A percentile compares a stretch with the other conserved stretches of the same genome.
Conservation (phyloP, 768 basidiomycete species). For the Amanita subjunquillea region DNA sequence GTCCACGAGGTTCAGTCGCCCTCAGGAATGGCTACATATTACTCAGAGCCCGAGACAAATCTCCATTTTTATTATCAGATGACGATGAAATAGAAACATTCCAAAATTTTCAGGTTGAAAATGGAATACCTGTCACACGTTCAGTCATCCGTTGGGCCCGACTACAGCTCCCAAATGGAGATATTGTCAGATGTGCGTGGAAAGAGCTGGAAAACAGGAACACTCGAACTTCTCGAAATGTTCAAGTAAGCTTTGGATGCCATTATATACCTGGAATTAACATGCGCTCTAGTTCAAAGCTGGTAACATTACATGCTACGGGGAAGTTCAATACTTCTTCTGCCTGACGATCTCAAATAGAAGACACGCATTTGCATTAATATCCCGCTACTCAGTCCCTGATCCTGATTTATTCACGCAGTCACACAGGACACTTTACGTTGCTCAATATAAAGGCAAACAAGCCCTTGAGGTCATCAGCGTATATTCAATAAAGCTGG, state of each 20-base stretch:
- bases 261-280: slow-evolving; percentile 1
- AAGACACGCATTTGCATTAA: neutral
- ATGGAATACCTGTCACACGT: neutral
- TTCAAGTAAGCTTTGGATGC: slow-evolving; percentile 2
- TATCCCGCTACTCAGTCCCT: neutral
- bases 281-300: neutral
- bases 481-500: too few relatives aligned
- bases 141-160: slow-evolving; percentile 9
- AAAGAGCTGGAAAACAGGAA: slow-evolving; percentile 5
- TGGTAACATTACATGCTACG: neutral
- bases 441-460: too few relatives aligned
- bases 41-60: slow-evolving; percentile 2
- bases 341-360: neutral
- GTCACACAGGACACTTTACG: too few relatives aligned
- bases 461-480: too few relatives aligned
- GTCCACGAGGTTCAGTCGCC: slow-evolving; percentile 3
- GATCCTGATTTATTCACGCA: too few relatives aligned
- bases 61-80: neutral
- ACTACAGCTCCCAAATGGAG: slow-evolving; percentile 13
- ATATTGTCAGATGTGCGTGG: slow-evolving; percentile 11
- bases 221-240: slow-evolving; percentile 7
- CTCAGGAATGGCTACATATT: slow-evolving; percentile 10
- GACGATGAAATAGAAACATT: neutral
- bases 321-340: slow-evolving; percentile 3
- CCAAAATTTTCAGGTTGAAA: neutral